These are phyloP conservation scores for Telopea speciosissima DNA, from an alignment of 177 flowering plant species.

Conservation along the genomic window DNA sequence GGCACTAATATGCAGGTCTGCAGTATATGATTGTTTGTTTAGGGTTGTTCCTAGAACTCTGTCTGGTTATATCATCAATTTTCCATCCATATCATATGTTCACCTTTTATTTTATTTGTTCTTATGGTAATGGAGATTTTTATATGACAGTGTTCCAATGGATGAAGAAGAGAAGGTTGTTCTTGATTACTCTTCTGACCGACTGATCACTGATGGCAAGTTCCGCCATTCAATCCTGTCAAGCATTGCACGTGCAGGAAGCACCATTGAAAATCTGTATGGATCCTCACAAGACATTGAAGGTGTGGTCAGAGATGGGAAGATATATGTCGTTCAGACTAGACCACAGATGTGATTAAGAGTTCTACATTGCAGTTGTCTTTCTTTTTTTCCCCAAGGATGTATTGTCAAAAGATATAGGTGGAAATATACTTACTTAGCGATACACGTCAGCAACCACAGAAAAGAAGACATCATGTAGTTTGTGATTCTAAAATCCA, in stretches of 20 bases:
- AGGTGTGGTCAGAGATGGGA: constrained; percentile 89
- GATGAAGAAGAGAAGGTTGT: constrained; percentile 85
- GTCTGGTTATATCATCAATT: too few relatives aligned
- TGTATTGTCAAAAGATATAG: too few relatives aligned
- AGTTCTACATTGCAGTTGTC: not conserved
- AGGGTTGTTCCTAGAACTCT: too few relatives aligned
- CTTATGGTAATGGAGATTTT: not conserved
- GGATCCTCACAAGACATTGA: constrained; percentile 95
- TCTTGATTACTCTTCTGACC: constrained; percentile 82
- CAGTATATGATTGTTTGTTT: too few relatives aligned
- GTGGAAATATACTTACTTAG: too few relatives aligned
- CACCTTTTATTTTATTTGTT: not conserved
- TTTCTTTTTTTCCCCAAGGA: too few relatives aligned
- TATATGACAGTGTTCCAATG: constrained; percentile 77
- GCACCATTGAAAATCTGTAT: constrained; percentile 75
- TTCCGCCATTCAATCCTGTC: constrained; percentile 65
- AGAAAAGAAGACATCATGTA: too few relatives aligned
- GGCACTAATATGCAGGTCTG: too few relatives aligned
- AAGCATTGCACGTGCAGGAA: constrained; percentile 75
- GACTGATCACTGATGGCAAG: constrained; percentile 45
- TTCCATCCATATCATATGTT: not conserved
- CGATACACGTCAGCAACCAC: too few relatives aligned
- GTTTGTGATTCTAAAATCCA: too few relatives aligned
- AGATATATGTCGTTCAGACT: constrained; percentile 87
- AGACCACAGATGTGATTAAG: constrained; percentile 79